Evolutionary conservation across 192 early-diverging fungal genomes (phyloP), one percentile per base, ranked within the genome.

Genomic region (Backusella tarrabulga): DNA sequence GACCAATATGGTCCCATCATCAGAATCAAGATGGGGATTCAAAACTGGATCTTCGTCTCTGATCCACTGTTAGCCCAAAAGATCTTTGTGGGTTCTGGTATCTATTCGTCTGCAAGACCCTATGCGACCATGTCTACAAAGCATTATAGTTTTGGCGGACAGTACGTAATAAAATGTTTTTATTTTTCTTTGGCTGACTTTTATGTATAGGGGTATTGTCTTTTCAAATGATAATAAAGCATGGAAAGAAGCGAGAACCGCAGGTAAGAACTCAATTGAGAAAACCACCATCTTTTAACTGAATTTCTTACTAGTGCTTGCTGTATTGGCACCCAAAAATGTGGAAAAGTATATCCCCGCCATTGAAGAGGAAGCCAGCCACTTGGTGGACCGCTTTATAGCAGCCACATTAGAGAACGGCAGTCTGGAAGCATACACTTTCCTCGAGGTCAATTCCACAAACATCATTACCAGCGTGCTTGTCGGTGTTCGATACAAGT

Each of bases 31-130:
- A 74, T 74, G 73, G 73, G 73, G 40, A 56, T 66, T 17, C 73
- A 74, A 41, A 56, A 66, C 38, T 74, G 73, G 73, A 74, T 74
- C 34, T 40, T 66, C 21, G n/a, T 74, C 15, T 26, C 19, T 42
- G 73, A 74, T 42, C 54, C 73, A 1, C 1, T 41, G 0, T 17
- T 74, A 7, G 73, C 73, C 7, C 73, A 74, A 40, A 66, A 74
- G 23, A 21, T 74, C 19, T 63, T 74, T 74, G 73, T 74, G 7
- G 35, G 19, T 7, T 63, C 34, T 15, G 73, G 73, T 14, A 36
- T 40, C 11, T 21, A 74, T 17, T 23, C 73, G 0, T 63, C 73
- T 1, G 5, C 34, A 23, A 35, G 73, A 63, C 54, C 50, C 11
- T 23, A 74, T 6, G 7, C 11, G 6, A 66, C 23, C 23, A 66